These are phyloP conservation scores for Myriosclerotinia curreyana DNA, from an alignment of 2,329 filamentous ascomycete genomes.

Conservation along the genomic window DNA sequence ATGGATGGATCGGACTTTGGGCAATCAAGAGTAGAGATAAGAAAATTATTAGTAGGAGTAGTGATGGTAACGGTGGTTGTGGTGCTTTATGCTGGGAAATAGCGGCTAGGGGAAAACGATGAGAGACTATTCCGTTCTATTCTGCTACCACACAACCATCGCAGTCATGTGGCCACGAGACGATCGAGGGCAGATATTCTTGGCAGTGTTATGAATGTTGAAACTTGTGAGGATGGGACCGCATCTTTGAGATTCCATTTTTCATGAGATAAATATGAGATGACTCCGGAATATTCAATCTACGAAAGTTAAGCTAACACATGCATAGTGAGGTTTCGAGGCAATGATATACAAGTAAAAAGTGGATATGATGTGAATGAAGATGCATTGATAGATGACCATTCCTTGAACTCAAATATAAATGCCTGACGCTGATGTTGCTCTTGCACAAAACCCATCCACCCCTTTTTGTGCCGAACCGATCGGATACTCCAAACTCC, in stretches of 20 bases:
- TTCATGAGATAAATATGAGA: background rate
- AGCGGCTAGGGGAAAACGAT: too few relatives aligned
- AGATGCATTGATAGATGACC: background rate
- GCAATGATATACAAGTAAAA: background rate
- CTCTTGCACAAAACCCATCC: background rate
- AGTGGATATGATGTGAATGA: background rate
- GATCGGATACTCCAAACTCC: constrained; percentile 11
- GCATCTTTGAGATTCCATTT: background rate
- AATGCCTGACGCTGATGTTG: background rate
- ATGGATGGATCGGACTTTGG: background rate
- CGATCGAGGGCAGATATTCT: too few relatives aligned
- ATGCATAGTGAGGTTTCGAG: background rate
- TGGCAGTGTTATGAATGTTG: too few relatives aligned
- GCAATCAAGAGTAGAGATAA: background rate
- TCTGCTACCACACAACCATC: too few relatives aligned
- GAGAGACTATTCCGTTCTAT: too few relatives aligned
- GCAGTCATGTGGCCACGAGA: too few relatives aligned
- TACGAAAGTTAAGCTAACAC: background rate
- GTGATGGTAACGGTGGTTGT: too few relatives aligned
- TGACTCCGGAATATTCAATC: background rate
- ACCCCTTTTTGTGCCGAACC: background rate
- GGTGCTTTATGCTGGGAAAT: too few relatives aligned
- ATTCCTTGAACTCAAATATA: background rate
- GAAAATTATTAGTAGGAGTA: background rate
- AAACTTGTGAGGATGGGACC: background rate